phyloP scores from a whole-genome alignment of 148 eudicot species.

The Chenopodium berlandieri region DNA sequence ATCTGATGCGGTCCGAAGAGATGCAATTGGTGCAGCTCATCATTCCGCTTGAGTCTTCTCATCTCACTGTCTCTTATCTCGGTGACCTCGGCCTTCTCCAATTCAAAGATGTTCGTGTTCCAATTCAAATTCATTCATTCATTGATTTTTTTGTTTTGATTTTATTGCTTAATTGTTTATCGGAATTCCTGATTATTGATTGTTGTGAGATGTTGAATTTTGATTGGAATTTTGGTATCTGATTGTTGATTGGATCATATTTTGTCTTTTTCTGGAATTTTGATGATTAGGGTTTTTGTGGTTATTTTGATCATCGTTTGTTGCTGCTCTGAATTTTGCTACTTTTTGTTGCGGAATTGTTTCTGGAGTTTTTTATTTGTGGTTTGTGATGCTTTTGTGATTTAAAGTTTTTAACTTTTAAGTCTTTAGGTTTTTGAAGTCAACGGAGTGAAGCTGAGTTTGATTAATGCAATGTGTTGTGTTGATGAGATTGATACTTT shows the following conservation, averaged over 20 bases:
- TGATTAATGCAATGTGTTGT: not conserved
- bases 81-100: constrained; percentile 53
- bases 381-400: not conserved
- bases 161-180: not conserved
- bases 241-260: constrained; percentile 7
- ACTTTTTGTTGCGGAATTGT: not conserved
- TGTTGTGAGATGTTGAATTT: constrained; percentile 6
- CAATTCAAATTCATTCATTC: not conserved
- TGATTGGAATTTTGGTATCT: not conserved
- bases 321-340: not conserved
- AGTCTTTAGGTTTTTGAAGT: not conserved
- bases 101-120: constrained; percentile 43
- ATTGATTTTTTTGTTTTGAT: not conserved
- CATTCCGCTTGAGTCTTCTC: constrained; percentile 50
- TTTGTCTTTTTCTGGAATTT: not conserved
- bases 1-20: constrained; percentile 54
- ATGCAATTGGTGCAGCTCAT: constrained; percentile 58
- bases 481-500: not conserved
- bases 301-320: not conserved
- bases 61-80: constrained; percentile 46
- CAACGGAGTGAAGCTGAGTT: constrained; percentile 3
- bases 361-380: not conserved
- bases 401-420: not conserved
- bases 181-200: not conserved
- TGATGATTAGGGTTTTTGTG: not conserved